Evolutionary conservation across 192 early-diverging fungal species (phyloP).

Genomic region (Mortierella antarctica): DNA sequence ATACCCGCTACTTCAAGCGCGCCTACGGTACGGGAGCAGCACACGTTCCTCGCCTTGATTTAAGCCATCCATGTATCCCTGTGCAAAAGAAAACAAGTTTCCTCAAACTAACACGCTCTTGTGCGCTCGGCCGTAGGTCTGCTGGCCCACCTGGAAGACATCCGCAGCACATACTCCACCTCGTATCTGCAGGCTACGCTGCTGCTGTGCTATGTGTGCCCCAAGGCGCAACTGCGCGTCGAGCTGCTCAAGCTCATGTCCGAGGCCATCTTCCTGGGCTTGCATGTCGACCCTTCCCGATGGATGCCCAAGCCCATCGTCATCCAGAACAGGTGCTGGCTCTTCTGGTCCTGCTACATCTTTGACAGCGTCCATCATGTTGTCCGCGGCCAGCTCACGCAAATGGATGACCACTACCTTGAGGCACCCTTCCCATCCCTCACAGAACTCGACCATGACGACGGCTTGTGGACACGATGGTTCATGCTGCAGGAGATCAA

Average conservation of each 20-base stretch:
- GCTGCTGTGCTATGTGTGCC: conserved; percentile 44
- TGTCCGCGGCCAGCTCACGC: conserved; percentile 37
- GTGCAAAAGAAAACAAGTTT: not conserved
- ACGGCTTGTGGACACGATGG: conserved; percentile 50
- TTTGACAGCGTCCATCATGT: conserved; percentile 45
- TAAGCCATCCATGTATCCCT: not conserved
- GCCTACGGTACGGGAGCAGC: too few relatives aligned
- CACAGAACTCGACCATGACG: conserved; percentile 41
- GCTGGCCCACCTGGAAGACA: conserved; percentile 32
- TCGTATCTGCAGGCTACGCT: conserved; percentile 31
- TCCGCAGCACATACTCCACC: conserved; percentile 40
- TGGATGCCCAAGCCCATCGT: conserved; percentile 52
- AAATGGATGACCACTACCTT: conserved; percentile 41
- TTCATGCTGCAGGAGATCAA: conserved; percentile 50
- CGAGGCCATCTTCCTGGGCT: conserved; percentile 32
- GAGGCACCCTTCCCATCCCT: conserved; percentile 36
- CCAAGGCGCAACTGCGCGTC: conserved; percentile 37
- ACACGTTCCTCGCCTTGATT: not conserved
- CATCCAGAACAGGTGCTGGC: conserved; percentile 42
- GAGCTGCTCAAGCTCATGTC: conserved; percentile 40
- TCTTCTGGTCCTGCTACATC: conserved; percentile 46
- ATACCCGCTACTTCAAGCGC: conserved; percentile 47
- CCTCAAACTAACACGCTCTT: not conserved
- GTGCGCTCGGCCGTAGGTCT: conserved; percentile 14
- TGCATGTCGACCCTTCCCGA: conserved; percentile 30